Base-by-base conservation (phyloP, 2,329 filamentous ascomycete species). In the Nemania sp. region DNA sequence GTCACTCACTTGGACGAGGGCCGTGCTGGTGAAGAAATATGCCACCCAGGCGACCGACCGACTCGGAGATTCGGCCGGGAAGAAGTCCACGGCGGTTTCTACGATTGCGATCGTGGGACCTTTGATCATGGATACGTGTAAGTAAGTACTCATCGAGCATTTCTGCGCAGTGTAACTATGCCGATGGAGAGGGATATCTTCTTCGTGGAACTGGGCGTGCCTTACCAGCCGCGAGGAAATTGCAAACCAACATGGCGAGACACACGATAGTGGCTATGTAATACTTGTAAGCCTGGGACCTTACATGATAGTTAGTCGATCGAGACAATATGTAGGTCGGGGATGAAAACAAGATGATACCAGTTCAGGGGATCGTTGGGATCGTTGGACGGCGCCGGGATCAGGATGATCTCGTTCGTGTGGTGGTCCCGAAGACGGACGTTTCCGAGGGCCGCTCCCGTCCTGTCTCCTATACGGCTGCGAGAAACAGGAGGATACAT, bases 181-280 rank as follows among this genome's bases (percentile, higher is more conserved):
- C 29, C 17, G 32, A 39, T 39, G 25, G 25, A 29, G 25, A 29
- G 3, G 25, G 25, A 29, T 3, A 29, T 29, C 3, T 29, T 29
- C 25, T 29, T 7, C 25, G 3, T 29, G 7, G 25, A 7, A 29
- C 10, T 21, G n/a, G 20, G 9, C 10, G 6, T 15, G 21, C 15
- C 60, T 57, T 64, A 70, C 77, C 83, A n/a, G 81, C 83, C 0
- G 82, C 81, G 4, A 85, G 72, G 64, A 85, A 85, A 69, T 85
- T 85, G 72, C 78, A 82, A 71, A 85, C 77, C 62, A 83, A 75
- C 74, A 85, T 84, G 54, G 82, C 81, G 3, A 80, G 62, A 67
- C 80, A 84, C 35, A 84, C 77, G 13, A 83, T 71, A 49, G 73
- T 67, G 9, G 81, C 81, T 39, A 80, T 80, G 68, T 82, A 84